Percentiles rank a stretch among this genome's conserved stretches.
Conservation (phyloP, 1,284 basidiomycete genomes). For the Ustilago curta region DNA sequence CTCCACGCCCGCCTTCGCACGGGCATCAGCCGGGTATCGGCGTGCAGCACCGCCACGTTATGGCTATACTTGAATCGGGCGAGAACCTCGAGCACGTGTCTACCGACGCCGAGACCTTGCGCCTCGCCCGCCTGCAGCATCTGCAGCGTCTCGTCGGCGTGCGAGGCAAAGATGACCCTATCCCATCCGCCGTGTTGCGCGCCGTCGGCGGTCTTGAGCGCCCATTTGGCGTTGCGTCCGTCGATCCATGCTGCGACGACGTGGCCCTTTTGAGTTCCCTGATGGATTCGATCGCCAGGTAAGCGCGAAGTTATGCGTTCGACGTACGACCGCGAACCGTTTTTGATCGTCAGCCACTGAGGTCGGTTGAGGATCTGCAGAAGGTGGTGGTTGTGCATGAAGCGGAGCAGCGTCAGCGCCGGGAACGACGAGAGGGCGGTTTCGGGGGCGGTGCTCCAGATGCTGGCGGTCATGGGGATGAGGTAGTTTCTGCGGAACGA, state of each 20-base stretch:
- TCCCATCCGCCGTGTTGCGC: conserved; percentile 70
- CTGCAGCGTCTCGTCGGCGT: conserved; percentile 77
- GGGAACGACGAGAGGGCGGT: conserved; percentile 80
- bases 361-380: conserved; percentile 81
- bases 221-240: conserved; percentile 31
- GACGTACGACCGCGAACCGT: conserved; percentile 72
- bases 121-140: conserved; percentile 72
- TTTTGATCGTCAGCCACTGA: conserved; percentile 80
- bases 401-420: conserved; percentile 78
- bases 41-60: conserved; percentile 80
- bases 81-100: conserved; percentile 72
- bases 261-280: conserved; percentile 23
- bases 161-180: conserved; percentile 81
- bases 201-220: conserved; percentile 71
- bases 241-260: conserved; percentile 29
- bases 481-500: conserved; percentile 82
- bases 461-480: conserved; percentile 72
- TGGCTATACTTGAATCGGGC: conserved; percentile 73
- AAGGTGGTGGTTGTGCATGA: conserved; percentile 83
- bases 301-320: conserved; percentile 42
- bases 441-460: conserved; percentile 84
- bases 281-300: conserved; percentile 25
- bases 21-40: conserved; percentile 69
- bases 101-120: conserved; percentile 74
- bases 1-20: conserved; percentile 49